Evolutionary conservation across 768 basidiomycete genomes (phyloP).

Genomic region (Inosperma sp.): DNA sequence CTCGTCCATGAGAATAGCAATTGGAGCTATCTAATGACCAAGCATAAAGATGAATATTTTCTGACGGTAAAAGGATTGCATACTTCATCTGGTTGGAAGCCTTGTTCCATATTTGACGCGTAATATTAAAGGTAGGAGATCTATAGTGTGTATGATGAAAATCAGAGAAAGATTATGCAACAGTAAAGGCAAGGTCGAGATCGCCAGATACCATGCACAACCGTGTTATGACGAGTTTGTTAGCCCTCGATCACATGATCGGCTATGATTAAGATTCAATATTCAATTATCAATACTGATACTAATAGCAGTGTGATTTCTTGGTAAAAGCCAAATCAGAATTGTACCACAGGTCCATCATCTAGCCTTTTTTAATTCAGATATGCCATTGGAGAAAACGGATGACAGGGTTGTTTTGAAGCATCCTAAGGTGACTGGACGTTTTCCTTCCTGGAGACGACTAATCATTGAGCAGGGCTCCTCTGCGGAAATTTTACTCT

Average conservation of each 20-base stretch:
- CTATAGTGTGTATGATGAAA: neutral
- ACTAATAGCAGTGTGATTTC: too few relatives aligned
- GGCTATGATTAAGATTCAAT: too few relatives aligned
- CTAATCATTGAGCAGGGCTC: conserved; percentile 46
- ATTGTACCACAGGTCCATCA: too few relatives aligned
- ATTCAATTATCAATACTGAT: too few relatives aligned
- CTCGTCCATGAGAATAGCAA: conserved; percentile 97
- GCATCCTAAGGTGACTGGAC: conserved; percentile 54
- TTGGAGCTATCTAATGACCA: conserved; percentile 71
- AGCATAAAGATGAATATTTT: neutral
- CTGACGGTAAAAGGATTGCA: conserved; percentile 21
- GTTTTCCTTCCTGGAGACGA: neutral
- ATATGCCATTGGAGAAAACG: neutral
- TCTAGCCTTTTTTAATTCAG: neutral
- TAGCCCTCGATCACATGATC: conserved; percentile 1
- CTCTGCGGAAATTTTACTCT: conserved; percentile 60
- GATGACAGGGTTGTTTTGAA: conserved; percentile 43
- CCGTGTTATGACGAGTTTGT: conserved; percentile 7
- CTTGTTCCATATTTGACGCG: conserved; percentile 54
- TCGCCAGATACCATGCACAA: neutral
- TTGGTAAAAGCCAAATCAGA: too few relatives aligned
- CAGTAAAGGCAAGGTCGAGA: neutral
- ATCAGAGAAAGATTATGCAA: neutral
- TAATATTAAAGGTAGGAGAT: neutral
- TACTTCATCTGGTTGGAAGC: conserved; percentile 67